Base-by-base conservation (phyloP, 805 yeast species). In the Wickerhamiella sorbophila region DNA sequence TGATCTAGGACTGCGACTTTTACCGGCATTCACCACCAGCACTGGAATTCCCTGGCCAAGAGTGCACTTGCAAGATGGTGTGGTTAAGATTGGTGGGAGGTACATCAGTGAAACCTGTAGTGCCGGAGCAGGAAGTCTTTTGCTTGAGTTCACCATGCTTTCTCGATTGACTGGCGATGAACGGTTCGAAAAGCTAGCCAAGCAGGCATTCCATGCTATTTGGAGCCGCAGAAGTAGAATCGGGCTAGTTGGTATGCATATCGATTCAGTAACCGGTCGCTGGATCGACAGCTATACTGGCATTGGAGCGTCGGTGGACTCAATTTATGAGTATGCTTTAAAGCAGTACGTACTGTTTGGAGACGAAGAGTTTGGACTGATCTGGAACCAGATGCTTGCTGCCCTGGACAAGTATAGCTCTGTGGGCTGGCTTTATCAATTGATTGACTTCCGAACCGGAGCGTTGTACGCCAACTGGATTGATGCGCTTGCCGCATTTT, bases 241-340 rank as follows among this genome's bases (percentile, higher is more conserved):
- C 12, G 75, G 81, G 48, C 62, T 88, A 22, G 52, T 88, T 12
- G 94, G 95, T 2, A 79, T 81, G 83, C 69, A 87, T 0, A 64
- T 86, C 4, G 77, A 79, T 46, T 79, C 87, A 0, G 52, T 65
- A 1, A 59, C 66, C 0, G 74, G 75, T 29, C 53, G 57, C 31
- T 76, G 83, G 74, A 60, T 65, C 33, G 79, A 79, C 43, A 56
- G 69, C 0, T 60, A 75, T 33, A 74, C 91, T 0, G 95, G 95
- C 0, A 69, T 82, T 8, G 96, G 97, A 2, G 96, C 96, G 0
- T 80, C 94, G 2, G 72, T 84, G 14, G 97, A 87, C 59, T 84
- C 95, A 0, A 83, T 83, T 53, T 87, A 79, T 56, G 97, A 87
- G 54, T 83, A 86, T 59, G 81, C 94, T 0, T 66, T 84, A 33